Evolutionary conservation across 306 rosid genomes (phyloP), one percentile per base, ranked within the genome.

Genomic region (Cucurbita maxima): DNA sequence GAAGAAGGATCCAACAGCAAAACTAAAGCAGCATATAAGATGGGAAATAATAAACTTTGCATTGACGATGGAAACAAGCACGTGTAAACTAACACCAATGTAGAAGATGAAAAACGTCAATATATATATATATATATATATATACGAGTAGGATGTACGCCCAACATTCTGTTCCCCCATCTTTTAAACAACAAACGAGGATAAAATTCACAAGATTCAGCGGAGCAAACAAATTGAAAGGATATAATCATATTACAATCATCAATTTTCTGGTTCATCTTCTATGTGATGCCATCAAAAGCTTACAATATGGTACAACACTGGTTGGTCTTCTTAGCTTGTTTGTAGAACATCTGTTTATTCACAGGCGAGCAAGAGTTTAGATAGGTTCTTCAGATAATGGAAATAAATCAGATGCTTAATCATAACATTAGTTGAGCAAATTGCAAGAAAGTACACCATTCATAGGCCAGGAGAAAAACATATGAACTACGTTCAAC

Each of bases 321-420:
- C 76, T 83, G 87, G 67, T 91, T 95, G 78, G 99, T 83, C 87
- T 95, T 84, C 30, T 95, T 95, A 0, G 99, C 97, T 80, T 91
- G 97, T 79, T 91, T 95, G 91, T 95, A 95, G 89, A 95, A 95
- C 99, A 95, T 91, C 97, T 95, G 97, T 86, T 54, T 87, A 85
- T 78, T 68, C 77, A 56, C 72, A 50, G 13, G 44, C 5, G 45
- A 5, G 56, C 7, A 48, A 30, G 0, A 47, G 18, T 48, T 43
- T 67, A 20, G 73, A 55, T 12, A 6, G 41, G 34, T 67, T 10
- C 36, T 54, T 37, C 54, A 38, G 22, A 9, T 43, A 56, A 73
- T 43, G 54, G 6, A 56, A 55, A 43, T 44, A 10, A 3, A 3
- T 43, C 34, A 11, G 5, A 55, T 56, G 50, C 52, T 55, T 2